Base-by-base conservation (phyloP, 1,139 yeast genomes). In the Geotrichum siamense region DNA sequence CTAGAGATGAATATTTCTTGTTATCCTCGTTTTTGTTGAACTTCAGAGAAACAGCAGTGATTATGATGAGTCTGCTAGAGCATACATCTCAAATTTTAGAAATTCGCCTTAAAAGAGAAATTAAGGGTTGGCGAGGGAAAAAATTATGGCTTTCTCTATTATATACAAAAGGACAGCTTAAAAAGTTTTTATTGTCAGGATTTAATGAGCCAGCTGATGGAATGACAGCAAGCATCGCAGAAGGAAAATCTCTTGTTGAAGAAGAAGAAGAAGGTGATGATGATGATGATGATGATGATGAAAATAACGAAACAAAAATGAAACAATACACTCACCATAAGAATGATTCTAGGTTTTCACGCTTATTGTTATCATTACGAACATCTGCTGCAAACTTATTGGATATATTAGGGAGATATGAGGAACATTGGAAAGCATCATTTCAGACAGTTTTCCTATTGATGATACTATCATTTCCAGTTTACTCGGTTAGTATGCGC, bases 1-100 rank as follows among this genome's bases (percentile, higher is more conserved):
- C 76, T 6, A 63, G 69, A 43, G 76, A 72, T 47, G 75, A 72
- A 51, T 64, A 70, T 60, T 73, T 73, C 49, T 52, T 73, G 21
- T 47, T 73, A 6, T 71, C 77, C 1, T 70, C 75, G 0, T 73
- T 72, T 51, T 48, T 72, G 22, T 63, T 73, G 58, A 73, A 73
- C 52, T 60, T 70, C 39, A 64, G 72, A 48, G 71, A 71, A 50
- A 58, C 64, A 21, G 62, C 71, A 0, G 58, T 63, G 28, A 50
- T 60, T 2, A 54, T 67, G 5, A 56, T 65, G 17, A 51, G 55
- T 12, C 47, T 70, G 32, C 54, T 71, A 43, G 60, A 60, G 5
- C 63, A 63, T 31, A 52, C 64, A 1, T 56, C 64, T 15, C 50
- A 48, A 2, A 53, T 72, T 12, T 53, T 64, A 28, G 54, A 57